Base-by-base conservation (phyloP, 768 basidiomycete genomes). In the Tremella fuciformis region DNA sequence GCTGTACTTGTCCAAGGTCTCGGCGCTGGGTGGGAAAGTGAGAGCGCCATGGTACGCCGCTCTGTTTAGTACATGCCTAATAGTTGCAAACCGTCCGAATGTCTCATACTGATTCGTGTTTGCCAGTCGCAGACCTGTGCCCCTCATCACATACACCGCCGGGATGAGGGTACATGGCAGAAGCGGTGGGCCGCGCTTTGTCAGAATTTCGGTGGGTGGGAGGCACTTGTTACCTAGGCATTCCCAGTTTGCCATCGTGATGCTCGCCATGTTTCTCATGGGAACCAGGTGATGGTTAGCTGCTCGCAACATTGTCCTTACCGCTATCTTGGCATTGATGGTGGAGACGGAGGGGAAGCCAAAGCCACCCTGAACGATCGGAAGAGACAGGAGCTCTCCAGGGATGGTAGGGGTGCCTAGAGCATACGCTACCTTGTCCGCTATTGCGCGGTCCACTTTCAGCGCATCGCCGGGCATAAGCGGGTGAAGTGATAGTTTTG, bases 271-370 rank as follows among this genome's bases (percentile, higher is more conserved):
- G 7, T 3, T 55, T 16, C 39, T 8, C 22, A 59, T 51, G 11
- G 52, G 21, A 2, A 34, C 9, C 21, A 58, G 46, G 48, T 58
- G 62, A 38, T 63, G 62, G 40, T 63, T 63, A 7, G 59, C 16
- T 15, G 51, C 44, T 4, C 62, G 57, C 19, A 63, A 19, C n/a
- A 63, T 7, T 2, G 38, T 3, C 7, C 2, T 25, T 19, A 63
- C 53, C 13, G 62, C 57, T 7, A 63, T 15, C 24, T 59, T 48
- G 15, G 47, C 62, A 41, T 63, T 63, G 29, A 63, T 59, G 22
- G 21, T 26, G 53, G 24, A 13, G n/a, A 63, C 22, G 13, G 57
- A 55, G 6, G 62, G 62, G 34, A 63, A 59, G 8, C 40, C 62
- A 13, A 63, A 55, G 7, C 62, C 62, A 8, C 25, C 38, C 13